Base-by-base conservation (phyloP, 83 land plant species). In the Picea abies region DNA sequence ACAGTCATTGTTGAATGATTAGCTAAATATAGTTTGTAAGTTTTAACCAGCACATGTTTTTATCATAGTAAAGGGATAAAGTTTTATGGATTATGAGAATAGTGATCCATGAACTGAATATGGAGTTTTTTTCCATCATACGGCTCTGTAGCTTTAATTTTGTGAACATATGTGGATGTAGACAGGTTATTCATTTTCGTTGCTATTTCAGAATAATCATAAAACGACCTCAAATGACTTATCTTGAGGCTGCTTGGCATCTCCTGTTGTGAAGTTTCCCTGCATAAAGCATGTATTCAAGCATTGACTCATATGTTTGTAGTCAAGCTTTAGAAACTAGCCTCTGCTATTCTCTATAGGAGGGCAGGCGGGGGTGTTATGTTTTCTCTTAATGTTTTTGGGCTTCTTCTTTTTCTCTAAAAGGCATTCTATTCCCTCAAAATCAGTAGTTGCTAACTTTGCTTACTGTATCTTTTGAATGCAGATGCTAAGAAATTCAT, bases 401-500 rank as follows among this genome's bases (percentile, higher is more conserved):
- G 26, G 58, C 56, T 47, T 73, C 10, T 5, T n/a, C 20, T 44
- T 4, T 73, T n/a, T 11, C 4, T 11, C 19, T 9, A 44, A 8
- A 73, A 73, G 25, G 19, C 12, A 20, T 41, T 22, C 58, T 73
- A 35, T 73, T 73, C 44, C 15, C 41, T 73, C 26, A 20, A 49
- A 11, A 47, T 52, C 22, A 49, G 25, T 73, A 8, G 29, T 73
- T 73, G 41, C 16, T 41, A 44, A 49, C 16, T 15, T 52, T 20
- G 10, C 12, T 73, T 41, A 44, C 56, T 73, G 76, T 73, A 44
- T 44, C 25, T 41, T 39, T 73, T 44, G 26, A 73, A 3, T 26
- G 83, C 84, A 94, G 97, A 90, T 56, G 95, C 96, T 84, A 96
- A 90, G 82, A 85, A 82, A 61, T 94, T 94, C 83, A 94, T 84